A percentile compares a stretch with the other conserved stretches of the same genome.
Evolutionary conservation across 2,329 filamentous ascomycete genomes (phyloP).

Genomic region (Pseudopithomyces chartarum): DNA sequence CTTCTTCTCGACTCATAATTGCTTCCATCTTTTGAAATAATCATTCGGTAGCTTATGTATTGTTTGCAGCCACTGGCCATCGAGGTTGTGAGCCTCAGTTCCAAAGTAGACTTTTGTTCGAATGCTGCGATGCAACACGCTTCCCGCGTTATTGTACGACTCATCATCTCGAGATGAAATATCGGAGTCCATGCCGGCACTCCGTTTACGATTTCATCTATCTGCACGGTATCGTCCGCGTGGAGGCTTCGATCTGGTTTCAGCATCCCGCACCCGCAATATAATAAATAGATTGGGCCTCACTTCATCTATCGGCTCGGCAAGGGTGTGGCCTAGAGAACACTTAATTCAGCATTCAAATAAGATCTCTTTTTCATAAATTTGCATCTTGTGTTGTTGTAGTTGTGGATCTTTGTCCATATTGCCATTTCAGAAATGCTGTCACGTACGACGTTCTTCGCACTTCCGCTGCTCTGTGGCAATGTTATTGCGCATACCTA

Average conservation of each 20-base stretch:
- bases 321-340: constrained; percentile 12
- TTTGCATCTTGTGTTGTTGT: neutral
- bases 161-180: too few species aligned
- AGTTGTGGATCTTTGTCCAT: neutral
- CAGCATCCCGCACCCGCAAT: constrained; percentile 10
- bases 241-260: neutral
- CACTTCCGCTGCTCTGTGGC: constrained; percentile 22
- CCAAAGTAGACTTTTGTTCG: too few species aligned
- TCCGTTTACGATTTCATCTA: neutral
- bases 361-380: neutral
- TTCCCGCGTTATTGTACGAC: too few species aligned
- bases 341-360: neutral
- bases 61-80: too few species aligned
- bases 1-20: too few species aligned
- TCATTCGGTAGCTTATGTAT: too few species aligned
- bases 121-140: too few species aligned
- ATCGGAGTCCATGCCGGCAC: neutral
- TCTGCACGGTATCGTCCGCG: neutral
- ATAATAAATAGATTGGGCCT: constrained; percentile 27
- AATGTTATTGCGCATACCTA: constrained; percentile 32
- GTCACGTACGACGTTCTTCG: constrained; percentile 14
- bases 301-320: constrained; percentile 1
- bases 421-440: neutral
- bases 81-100: too few species aligned
- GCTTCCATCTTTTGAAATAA: too few species aligned